These are phyloP conservation scores for Venturia oleaginea DNA, from an alignment of 2,329 filamentous ascomycete genomes.

Conservation along the genomic window DNA sequence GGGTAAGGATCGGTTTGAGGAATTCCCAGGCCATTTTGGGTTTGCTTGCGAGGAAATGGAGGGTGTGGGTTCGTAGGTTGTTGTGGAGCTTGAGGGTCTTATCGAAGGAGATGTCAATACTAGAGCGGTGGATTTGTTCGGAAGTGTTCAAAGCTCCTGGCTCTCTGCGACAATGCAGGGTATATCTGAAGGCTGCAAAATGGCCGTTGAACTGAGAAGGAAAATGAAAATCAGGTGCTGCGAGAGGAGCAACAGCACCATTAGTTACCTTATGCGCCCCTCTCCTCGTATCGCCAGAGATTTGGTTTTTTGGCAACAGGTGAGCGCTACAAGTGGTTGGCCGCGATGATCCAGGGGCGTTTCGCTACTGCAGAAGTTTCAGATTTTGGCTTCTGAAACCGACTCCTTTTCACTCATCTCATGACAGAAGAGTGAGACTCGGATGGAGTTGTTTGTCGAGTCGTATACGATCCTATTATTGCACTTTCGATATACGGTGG, in stretches of 20 bases:
- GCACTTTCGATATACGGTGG: too few species aligned
- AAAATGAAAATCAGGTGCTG: background rate
- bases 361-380: background rate
- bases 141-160: background rate
- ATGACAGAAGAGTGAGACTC: too few species aligned
- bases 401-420: background rate
- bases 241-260: background rate
- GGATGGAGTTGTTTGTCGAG: background rate
- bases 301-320: background rate
- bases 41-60: background rate
- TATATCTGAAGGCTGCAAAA: background rate
- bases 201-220: background rate
- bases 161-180: background rate
- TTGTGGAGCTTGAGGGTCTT: background rate
- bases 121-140: too few species aligned
- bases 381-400: background rate
- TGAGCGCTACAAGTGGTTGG: background rate
- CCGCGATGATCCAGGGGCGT: background rate
- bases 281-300: background rate
- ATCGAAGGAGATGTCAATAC: background rate
- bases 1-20: conserved; percentile 17
- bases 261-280: background rate
- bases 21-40: conserved; percentile 16
- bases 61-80: background rate
- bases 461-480: background rate